phyloP scores from a whole-genome alignment of 1,284 basidiomycete genomes.

The Sanghuangporus baumii region DNA sequence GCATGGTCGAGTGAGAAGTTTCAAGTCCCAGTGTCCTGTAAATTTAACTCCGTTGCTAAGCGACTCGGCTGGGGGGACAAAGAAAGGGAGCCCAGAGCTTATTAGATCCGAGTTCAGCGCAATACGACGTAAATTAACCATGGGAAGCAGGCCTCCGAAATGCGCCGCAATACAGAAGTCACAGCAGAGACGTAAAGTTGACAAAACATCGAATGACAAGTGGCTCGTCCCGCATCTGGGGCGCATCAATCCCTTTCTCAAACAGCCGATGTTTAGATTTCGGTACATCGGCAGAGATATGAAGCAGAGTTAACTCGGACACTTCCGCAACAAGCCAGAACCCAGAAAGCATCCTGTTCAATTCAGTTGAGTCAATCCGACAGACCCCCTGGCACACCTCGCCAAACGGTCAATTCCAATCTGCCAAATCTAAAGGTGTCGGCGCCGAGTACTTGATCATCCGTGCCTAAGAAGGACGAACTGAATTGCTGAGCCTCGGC shows the following conservation, averaged over 20 bases:
- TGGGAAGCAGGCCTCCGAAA: no score
- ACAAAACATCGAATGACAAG: no score
- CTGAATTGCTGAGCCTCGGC: not conserved
- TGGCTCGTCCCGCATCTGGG: not conserved
- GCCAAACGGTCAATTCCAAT: not conserved
- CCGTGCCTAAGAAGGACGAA: not conserved
- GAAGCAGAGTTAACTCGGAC: not conserved
- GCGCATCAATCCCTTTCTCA: not conserved
- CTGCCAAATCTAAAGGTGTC: not conserved
- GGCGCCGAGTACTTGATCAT: not conserved
- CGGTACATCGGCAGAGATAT: not conserved
- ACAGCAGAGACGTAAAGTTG: no score
- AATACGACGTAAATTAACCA: not conserved
- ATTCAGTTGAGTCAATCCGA: not conserved
- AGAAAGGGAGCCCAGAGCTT: not conserved
- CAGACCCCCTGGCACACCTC: conserved; percentile 1
- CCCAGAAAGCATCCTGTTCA: not conserved
- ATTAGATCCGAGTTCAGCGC: not conserved
- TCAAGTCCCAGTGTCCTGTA: not conserved
- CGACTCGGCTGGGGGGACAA: not conserved
- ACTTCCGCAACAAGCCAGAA: not conserved
- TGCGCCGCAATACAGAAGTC: no score
- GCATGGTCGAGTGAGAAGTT: not conserved
- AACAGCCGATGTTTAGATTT: not conserved
- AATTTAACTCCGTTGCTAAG: not conserved